Evolutionary conservation across 306 rosid species (phyloP), one percentile per base, ranked within the genome.

Genomic region (Trichosanthes truncata): DNA sequence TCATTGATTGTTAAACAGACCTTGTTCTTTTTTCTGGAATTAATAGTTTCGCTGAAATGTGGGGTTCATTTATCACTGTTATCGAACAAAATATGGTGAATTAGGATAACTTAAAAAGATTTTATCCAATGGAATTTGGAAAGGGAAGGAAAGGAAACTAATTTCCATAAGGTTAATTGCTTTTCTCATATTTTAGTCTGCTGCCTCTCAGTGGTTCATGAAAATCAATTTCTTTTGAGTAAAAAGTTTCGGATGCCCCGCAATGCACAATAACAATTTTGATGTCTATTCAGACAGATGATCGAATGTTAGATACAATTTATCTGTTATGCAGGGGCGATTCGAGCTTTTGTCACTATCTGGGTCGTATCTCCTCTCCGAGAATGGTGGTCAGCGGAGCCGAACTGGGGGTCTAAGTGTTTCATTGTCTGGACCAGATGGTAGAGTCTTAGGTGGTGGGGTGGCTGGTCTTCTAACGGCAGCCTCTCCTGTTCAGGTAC

Each of bases 401-500:
- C 83, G 92, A 80, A 41, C 76, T 48, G 97, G 91, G 67, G 90
- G 89, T 3, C 61, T 93, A 80, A 91, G 87, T 11, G 91, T 91
- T 77, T 78, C 90, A 35, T 84, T 91, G 73, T 89, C 91, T 7
- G 91, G 91, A 38, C 89, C 91, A 72, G 92, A 93, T 82, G 93
- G 96, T 49, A 87, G 88, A 25, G 88, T 85, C 45, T 81, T 91
- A 79, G 93, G 98, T 14, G 97, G 98, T 29, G 82, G 85, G 9
- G 91, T 91, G 52, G 96, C 87, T 9, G 93, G 93, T 25, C 85
- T 85, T 72, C 56, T 90, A 36, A 80, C 84, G 3, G 97, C 98
- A 74, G 96, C 97, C 48, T 65, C 93, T 35, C 92, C 95, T 41
- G 85, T 93, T 86, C 97, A 91, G 96, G 96, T 91, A 57, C 10